Evolutionary conservation across 2,329 filamentous ascomycete genomes (phyloP).

Genomic region (Fusarium metavorans): DNA sequence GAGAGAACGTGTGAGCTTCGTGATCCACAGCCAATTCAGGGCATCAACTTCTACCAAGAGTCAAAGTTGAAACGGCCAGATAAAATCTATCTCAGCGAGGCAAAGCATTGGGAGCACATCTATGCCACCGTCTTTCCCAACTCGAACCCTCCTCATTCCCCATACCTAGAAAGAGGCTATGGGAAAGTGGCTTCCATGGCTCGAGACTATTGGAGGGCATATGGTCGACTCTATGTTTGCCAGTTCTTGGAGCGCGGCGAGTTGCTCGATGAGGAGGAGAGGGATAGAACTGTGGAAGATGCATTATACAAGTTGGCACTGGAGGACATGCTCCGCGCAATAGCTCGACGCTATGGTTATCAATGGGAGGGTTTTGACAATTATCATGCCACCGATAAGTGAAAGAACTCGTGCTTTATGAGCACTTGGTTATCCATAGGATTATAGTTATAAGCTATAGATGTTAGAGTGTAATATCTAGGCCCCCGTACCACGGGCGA

Average conservation of each 20-base stretch:
- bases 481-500: not conserved
- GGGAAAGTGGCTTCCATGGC: not conserved
- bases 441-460: not conserved
- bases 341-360: not conserved
- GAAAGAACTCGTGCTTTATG: not conserved
- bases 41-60: not conserved
- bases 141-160: not conserved
- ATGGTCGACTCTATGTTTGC: not conserved
- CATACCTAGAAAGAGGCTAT: not conserved
- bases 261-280: not conserved
- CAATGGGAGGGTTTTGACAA: not conserved
- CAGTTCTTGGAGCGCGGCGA: not conserved
- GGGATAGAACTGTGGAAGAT: not conserved
- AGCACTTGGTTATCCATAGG: not conserved
- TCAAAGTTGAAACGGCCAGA: not conserved
- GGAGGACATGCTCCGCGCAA: not conserved
- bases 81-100: not conserved
- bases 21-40: too few relatives aligned
- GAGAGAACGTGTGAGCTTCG: too few relatives aligned
- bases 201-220: not conserved
- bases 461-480: not conserved
- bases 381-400: fast-evolving
- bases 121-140: not conserved
- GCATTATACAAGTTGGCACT: not conserved
- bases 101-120: not conserved